phyloP scores from a whole-genome alignment of 2,329 filamentous ascomycete species.

The Ophiostoma tasmaniense region DNA sequence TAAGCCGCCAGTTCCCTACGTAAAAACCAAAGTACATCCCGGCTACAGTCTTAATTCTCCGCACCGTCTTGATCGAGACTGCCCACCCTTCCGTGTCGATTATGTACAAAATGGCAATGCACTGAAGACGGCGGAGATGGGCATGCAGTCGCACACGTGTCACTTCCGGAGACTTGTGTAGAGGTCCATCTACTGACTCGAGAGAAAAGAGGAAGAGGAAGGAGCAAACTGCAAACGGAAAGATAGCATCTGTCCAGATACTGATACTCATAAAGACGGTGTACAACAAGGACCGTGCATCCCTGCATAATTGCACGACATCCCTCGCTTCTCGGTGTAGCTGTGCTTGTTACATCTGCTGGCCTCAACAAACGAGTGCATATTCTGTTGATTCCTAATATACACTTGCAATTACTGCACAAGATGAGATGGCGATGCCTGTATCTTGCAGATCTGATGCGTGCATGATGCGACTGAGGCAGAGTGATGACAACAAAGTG shows the following conservation, averaged over 20 bases:
- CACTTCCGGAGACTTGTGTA: too few relatives aligned
- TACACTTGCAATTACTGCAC: not conserved
- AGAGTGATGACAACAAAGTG: not conserved
- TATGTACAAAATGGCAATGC: too few relatives aligned
- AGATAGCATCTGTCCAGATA: too few relatives aligned
- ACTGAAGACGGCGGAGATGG: too few relatives aligned
- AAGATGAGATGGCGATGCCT: not conserved
- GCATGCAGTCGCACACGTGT: too few relatives aligned
- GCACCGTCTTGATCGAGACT: too few relatives aligned
- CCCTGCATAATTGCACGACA: not conserved
- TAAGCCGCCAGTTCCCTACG: too few relatives aligned
- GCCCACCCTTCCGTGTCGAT: too few relatives aligned
- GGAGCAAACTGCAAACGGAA: not conserved
- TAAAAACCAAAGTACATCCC: too few relatives aligned
- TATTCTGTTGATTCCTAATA: not conserved
- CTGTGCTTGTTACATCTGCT: not conserved
- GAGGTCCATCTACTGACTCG: too few relatives aligned
- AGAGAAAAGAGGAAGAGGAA: too few relatives aligned
- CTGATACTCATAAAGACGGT: not conserved
- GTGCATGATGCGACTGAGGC: not conserved
- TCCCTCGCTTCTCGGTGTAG: not conserved
- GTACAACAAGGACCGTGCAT: not conserved
- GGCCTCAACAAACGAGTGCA: not conserved
- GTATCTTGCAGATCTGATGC: not conserved
- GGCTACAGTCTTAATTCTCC: too few relatives aligned